These are phyloP conservation scores for Phaseolus lunatus DNA, from an alignment of 306 rosid species.

Conservation along the genomic window DNA sequence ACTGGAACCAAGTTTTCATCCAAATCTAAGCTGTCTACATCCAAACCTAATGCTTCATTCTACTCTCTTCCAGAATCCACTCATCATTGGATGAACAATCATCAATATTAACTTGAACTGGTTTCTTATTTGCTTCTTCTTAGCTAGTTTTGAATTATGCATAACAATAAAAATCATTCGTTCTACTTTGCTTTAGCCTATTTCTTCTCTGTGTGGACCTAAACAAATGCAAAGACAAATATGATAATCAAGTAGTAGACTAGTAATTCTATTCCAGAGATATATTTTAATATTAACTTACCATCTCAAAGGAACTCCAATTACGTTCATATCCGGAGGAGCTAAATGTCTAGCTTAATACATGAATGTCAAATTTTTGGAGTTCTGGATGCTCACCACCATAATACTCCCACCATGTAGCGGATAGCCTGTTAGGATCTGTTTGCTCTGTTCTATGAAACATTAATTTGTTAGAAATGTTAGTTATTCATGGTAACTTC, in stretches of 20 bases:
- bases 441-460: too few species aligned
- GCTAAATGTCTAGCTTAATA: neutral
- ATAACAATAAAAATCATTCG: too few species aligned
- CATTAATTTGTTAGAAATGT: too few species aligned
- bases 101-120: neutral
- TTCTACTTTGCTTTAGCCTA: neutral
- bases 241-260: neutral
- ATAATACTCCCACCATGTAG: neutral
- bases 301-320: neutral
- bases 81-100: neutral
- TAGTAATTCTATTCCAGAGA: too few species aligned
- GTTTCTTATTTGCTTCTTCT: neutral
- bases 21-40: neutral
- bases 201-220: neutral
- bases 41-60: neutral
- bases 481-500: too few species aligned
- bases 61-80: neutral
- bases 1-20: neutral
- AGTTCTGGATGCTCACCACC: neutral
- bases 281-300: neutral
- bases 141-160: neutral
- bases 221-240: neutral
- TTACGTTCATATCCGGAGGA: neutral
- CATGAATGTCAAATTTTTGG: neutral
- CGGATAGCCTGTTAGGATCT: too few species aligned